Evolutionary conservation across 2,329 filamentous ascomycete species (phyloP).

Genomic region (Dactylellina parvicollis): DNA sequence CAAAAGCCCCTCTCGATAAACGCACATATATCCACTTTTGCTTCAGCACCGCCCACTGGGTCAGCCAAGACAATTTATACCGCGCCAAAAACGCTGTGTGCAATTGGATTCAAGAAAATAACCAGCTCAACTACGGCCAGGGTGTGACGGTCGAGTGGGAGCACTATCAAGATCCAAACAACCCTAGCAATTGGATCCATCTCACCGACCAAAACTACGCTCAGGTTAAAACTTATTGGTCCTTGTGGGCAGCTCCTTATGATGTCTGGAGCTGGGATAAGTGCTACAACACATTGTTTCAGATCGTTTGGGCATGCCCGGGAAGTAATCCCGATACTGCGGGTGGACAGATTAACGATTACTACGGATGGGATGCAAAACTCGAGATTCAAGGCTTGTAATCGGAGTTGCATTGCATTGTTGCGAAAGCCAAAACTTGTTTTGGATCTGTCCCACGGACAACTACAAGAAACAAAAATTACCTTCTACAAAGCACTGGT

Average conservation of each 20-base stretch:
- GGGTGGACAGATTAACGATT: conserved; percentile 16
- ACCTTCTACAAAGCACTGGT: too few relatives aligned
- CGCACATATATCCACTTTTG: background rate
- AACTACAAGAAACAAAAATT: too few relatives aligned
- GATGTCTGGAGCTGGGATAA: conserved; percentile 7
- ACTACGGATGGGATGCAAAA: background rate
- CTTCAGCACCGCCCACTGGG: background rate
- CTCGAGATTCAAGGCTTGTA: conserved; percentile 11
- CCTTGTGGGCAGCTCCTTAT: background rate
- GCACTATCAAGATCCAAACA: conserved; percentile 4
- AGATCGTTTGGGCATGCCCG: conserved; percentile 13
- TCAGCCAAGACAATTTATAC: conserved; percentile 9
- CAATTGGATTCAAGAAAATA: background rate
- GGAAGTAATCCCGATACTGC: conserved; percentile 26
- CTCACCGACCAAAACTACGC: background rate
- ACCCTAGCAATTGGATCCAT: conserved; percentile 11
- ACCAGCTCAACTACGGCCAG: conserved; percentile 1
- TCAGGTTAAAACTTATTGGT: background rate
- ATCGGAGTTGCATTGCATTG: too few relatives aligned
- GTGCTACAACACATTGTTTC: conserved; percentile 13
- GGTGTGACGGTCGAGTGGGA: conserved; percentile 5
- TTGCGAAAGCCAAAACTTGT: too few relatives aligned
- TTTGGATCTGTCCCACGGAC: too few relatives aligned
- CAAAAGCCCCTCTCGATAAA: background rate
- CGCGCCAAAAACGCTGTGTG: background rate